Base-by-base conservation (phyloP, 495 filamentous ascomycete species). In the Penicillium macrosclerotiorum region DNA sequence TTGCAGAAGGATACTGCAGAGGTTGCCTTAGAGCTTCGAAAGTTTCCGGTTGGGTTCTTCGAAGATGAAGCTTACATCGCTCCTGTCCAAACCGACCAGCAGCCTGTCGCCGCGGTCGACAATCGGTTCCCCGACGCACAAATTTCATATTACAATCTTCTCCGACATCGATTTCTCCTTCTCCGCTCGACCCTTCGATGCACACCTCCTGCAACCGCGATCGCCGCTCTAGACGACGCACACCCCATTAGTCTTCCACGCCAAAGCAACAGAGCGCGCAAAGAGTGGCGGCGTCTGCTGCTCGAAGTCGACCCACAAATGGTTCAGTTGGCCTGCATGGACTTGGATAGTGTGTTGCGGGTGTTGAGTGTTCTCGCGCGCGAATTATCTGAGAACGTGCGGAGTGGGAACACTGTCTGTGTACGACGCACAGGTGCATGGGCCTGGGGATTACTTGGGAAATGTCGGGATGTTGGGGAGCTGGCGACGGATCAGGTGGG, bases 321-420 rank as follows among this genome's bases (percentile, higher is more conserved):
- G 8, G 79, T 72, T 0, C 87, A 90, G 55, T 55, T 92, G 13
- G 83, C 82, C 0, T 75, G 76, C 14, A 84, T 92, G 81, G 76
- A 85, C 53, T 78, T 78, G 44, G 70, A 69, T 3, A 74, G 69
- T 45, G 77, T 85, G 3, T 55, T 89, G 13, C 69, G 72, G 14
- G 65, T 89, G 5, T 44, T 73, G 44, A 53, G 53, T 20, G 58
- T 71, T 2, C 47, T 76, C 37, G 68, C 62, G n/a, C 48, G 65
- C 5, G 48, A 74, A 17, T 55, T 72, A 51, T 71, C 72, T 8
- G 69, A 76, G 24, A 65, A 58, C 27, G 55, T 77, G 17, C 63
- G 72, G 12, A 57, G 57, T 57, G 54, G 65, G 34, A 53, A 72
- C 54, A 18, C 71, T 61, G 57, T 72, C 60, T 27, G 73, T 67